Conservation (phyloP, 75 land plant species). For the Picea sitchensis region DNA sequence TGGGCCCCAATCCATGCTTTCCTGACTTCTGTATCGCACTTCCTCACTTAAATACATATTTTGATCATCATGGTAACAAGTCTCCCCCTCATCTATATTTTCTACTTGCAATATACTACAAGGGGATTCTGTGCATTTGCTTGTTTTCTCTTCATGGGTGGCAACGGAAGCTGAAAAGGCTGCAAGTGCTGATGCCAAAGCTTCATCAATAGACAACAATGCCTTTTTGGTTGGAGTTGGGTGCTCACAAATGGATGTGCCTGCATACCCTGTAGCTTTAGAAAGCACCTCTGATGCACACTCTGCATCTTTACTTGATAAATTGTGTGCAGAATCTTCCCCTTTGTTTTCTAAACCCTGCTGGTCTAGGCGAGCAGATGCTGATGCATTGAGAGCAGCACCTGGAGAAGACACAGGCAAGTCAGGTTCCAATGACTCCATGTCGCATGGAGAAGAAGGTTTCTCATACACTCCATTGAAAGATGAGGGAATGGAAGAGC, state of each 20-base stretch:
- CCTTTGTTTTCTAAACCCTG: neutral
- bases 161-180: conserved; percentile 11
- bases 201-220: conserved; percentile 2
- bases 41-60: conserved; percentile 2
- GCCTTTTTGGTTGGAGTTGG: neutral
- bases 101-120: neutral
- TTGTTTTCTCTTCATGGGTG: neutral
- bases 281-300: neutral
- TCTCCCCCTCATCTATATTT: neutral
- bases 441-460: neutral
- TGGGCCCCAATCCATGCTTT: neutral
- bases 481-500: neutral
- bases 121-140: neutral
- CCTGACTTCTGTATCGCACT: neutral
- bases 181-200: conserved; percentile 7
- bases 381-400: neutral
- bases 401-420: neutral
- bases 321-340: neutral
- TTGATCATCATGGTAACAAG: neutral
- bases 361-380: neutral
- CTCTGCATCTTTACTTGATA: neutral
- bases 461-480: neutral
- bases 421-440: neutral
- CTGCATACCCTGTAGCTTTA: neutral
- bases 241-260: neutral